Evolutionary conservation across 2,329 filamentous ascomycete species (phyloP).

Genomic region (Aspergillus persii): DNA sequence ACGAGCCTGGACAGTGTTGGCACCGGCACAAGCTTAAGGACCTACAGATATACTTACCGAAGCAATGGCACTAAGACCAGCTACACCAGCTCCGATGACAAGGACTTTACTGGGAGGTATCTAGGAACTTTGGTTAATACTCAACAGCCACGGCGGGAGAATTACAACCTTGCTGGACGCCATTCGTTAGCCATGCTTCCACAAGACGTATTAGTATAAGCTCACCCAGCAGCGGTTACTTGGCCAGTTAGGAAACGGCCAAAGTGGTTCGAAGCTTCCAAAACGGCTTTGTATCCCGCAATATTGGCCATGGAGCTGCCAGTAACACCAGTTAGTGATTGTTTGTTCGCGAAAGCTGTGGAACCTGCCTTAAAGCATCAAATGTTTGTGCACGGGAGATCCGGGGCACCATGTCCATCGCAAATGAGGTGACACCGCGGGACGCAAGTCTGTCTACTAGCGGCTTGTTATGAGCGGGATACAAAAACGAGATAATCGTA

Average conservation of each 20-base stretch:
- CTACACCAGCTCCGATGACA: slow-evolving; percentile 86
- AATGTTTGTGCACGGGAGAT: slow-evolving; percentile 88
- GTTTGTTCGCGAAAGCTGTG: neutral
- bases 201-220: neutral
- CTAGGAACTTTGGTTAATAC: slow-evolving; percentile 38
- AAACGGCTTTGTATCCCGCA: slow-evolving; percentile 85
- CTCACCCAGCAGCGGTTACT: slow-evolving; percentile 76
- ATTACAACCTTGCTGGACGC: slow-evolving; percentile 24
- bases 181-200: slow-evolving; percentile 22
- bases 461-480: slow-evolving; percentile 75
- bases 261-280: slow-evolving; percentile 87
- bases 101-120: slow-evolving; percentile 88
- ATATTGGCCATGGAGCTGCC: slow-evolving; percentile 88
- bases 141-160: neutral
- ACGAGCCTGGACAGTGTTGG: slow-evolving; percentile 53
- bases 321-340: neutral
- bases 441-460: slow-evolving; percentile 71
- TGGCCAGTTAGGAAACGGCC: slow-evolving; percentile 86
- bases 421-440: slow-evolving; percentile 72
- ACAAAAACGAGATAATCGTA: slow-evolving; percentile 78
- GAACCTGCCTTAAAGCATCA: slow-evolving; percentile 64
- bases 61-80: slow-evolving; percentile 82
- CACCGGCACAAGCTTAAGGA: neutral
- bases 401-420: slow-evolving; percentile 90
- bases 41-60: slow-evolving; percentile 50